These are phyloP conservation scores for Aureoboletus auriporus DNA, from an alignment of 768 basidiomycete genomes.

Conservation along the genomic window DNA sequence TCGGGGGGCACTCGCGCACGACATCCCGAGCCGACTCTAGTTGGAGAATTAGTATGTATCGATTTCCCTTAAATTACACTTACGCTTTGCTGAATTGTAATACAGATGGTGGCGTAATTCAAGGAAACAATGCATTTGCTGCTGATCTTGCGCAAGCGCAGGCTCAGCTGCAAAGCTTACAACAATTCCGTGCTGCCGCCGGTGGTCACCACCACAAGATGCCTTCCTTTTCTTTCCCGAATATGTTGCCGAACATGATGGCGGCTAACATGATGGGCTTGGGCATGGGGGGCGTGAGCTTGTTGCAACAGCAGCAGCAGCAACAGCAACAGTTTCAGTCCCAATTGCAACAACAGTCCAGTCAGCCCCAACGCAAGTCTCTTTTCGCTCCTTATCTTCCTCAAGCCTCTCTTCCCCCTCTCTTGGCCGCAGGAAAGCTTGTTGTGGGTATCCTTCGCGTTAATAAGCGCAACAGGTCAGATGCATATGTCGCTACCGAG, in stretches of 20 bases:
- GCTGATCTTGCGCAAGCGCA: constrained; percentile 95
- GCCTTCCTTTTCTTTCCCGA: constrained; percentile 96
- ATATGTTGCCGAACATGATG: constrained; percentile 97
- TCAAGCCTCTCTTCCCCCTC: constrained; percentile 93
- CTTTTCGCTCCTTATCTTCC: constrained; percentile 98
- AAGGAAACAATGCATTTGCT: constrained; percentile 60
- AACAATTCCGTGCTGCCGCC: constrained; percentile 93
- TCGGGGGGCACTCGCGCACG: constrained; percentile 72
- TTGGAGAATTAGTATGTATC: constrained; percentile 81
- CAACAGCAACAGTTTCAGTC: constrained; percentile 75
- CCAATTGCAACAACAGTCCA: constrained; percentile 89
- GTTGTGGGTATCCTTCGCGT: constrained; percentile 96
- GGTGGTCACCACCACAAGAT: constrained; percentile 96
- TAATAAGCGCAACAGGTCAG: constrained; percentile 97
- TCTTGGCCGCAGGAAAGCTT: constrained; percentile 93
- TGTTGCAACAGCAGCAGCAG: constrained; percentile 90
- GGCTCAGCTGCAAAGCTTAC: constrained; percentile 91
- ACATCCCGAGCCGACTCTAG: constrained; percentile 74
- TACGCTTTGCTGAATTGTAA: constrained; percentile 3
- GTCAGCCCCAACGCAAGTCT: constrained; percentile 93
- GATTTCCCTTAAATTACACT: neutral
- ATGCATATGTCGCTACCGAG: constrained; percentile 98
- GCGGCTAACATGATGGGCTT: constrained; percentile 95
- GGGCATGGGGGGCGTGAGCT: constrained; percentile 73
- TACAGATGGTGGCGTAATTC: constrained; percentile 68